Evolutionary conservation across 23 red algal genomes (phyloP), one percentile per base, ranked within the genome.

Genomic region (Pyropia haitanensis): DNA sequence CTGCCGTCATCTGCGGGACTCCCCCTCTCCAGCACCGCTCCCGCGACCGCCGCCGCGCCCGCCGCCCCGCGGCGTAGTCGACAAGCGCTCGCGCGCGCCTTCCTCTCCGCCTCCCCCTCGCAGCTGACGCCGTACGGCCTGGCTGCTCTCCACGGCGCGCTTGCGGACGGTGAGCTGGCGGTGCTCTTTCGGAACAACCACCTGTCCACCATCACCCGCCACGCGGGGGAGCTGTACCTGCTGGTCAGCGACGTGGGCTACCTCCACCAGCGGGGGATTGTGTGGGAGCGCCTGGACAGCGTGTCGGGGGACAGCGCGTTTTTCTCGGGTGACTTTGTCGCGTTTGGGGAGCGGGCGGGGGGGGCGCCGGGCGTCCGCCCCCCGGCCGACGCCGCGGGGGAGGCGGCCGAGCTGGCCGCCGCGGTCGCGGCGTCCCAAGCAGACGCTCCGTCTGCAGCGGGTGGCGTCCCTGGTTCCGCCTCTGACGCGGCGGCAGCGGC

Each of bases 181-280:
- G 80, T 95, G 12, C 68, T 95, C 49, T 95, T 95, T 39, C 73
- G 81, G 18, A 87, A 80, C 60, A 82, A 79, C 29, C 90, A 95
- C 51, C 82, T 82, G 50, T 63, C 82, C 16, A 72, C 84, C 23
- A 61, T 95, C 23, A 78, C 65, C 8, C 88, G 88, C 18, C 74
- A 88, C 51, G 29, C 64, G 15, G 73, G 58, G 51, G 72, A 65
- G 30, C 33, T 95, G 33, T 95, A 81, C 56, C 65, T 85, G 18
- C 68, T 95, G 17, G 76, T 95, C 26, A 83, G 81, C 13, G 90
- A 95, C 57, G 75, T 64, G 18, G 90, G 90, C 51, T 87, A 72
- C 55, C 27, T 78, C n/a, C 67, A 68, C 34, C 69, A 86, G 27
- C 31, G 16, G 18, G 68, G 64, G 18, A 70, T 78, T 34, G 66